Conservation (phyloP, 257 asterid species). For the Solanum corneliomulleri region DNA sequence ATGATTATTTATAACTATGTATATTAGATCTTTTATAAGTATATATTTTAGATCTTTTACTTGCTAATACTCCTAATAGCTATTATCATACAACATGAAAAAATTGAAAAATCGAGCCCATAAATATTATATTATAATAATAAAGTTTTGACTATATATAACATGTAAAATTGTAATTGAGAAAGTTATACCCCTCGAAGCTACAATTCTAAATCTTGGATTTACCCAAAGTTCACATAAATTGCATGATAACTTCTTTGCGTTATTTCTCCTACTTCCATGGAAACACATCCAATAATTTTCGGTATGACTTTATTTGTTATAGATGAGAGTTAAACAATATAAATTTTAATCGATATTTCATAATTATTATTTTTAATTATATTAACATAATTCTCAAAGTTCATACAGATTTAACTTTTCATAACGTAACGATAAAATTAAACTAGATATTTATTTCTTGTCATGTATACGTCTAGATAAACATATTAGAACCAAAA, state of each 20-base stretch:
- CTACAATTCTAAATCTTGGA: not conserved
- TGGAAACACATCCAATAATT: not conserved
- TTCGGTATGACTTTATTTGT: accelerated
- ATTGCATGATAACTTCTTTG: not conserved
- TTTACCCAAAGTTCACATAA: not conserved
- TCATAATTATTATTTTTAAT: not conserved
- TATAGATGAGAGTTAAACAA: not conserved
- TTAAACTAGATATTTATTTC: not conserved
- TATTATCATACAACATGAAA: too few relatives aligned
- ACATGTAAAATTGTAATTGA: not conserved
- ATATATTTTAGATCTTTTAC: too few relatives aligned
- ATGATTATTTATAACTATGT: too few relatives aligned
- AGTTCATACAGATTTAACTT: not conserved
- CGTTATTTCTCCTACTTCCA: not conserved
- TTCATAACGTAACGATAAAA: not conserved
- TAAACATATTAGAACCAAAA: not conserved
- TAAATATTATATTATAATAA: too few relatives aligned
- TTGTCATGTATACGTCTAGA: not conserved
- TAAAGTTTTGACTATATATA: not conserved
- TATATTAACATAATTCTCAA: not conserved
- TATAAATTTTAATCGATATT: not conserved
- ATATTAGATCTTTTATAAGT: too few relatives aligned
- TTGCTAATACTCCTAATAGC: too few relatives aligned
- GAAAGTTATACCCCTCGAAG: not conserved
- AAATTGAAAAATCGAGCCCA: too few relatives aligned